phyloP scores from a whole-genome alignment of 1,139 yeast species.

The Pichia sp. region DNA sequence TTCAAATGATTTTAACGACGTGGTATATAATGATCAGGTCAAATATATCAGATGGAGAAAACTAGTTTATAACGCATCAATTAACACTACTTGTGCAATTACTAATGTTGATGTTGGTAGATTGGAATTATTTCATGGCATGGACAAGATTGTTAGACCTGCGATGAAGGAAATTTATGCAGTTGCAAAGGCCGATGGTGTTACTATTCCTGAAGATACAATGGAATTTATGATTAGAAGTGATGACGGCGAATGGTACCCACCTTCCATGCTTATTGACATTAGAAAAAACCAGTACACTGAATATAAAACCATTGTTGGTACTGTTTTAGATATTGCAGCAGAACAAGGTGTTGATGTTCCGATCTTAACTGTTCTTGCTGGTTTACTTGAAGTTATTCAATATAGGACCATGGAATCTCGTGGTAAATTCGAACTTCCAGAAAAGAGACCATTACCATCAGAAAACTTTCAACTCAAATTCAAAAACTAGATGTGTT shows the following conservation, averaged over 20 bases:
- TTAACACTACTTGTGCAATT: constrained; percentile 56
- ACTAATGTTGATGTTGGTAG: constrained; percentile 58
- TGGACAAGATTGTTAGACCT: constrained; percentile 44
- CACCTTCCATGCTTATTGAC: constrained; percentile 43
- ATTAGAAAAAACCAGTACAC: constrained; percentile 60
- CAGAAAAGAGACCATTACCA: constrained; percentile 34
- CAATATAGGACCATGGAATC: constrained; percentile 56
- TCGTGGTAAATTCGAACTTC: constrained; percentile 40
- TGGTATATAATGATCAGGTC: constrained; percentile 42
- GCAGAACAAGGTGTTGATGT: constrained; percentile 45
- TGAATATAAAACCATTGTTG: constrained; percentile 66
- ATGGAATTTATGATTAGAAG: constrained; percentile 20
- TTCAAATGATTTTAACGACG: constrained; percentile 38
- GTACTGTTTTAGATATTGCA: constrained; percentile 63
- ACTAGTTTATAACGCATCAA: constrained; percentile 60
- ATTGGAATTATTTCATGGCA: constrained; percentile 48
- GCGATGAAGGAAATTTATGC: constrained; percentile 60
- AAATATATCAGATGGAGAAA: constrained; percentile 64
- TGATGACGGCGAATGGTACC: constrained; percentile 20
- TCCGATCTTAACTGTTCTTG: constrained; percentile 53
- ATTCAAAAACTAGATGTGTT: constrained; percentile 11
- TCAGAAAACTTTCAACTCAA: constrained; percentile 20
- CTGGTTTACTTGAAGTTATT: constrained; percentile 48
- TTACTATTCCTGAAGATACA: constrained; percentile 27
- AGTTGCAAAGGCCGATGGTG: constrained; percentile 61